Conservation (phyloP, 78 protist species). For the Polysphondylium violaceum region DNA sequence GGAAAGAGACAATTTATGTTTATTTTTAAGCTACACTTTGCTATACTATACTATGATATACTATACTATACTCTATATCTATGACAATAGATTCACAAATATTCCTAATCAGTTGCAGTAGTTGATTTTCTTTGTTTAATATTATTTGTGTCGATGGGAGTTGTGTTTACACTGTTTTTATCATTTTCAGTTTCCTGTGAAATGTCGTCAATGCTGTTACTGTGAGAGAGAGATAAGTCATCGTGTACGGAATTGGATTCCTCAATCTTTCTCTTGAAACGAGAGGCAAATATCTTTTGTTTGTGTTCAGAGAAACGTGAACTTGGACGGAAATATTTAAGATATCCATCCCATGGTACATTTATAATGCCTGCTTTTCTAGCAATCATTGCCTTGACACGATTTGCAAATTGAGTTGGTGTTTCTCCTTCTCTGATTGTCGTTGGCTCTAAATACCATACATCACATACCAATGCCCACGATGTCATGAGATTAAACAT, state of each 20-base stretch:
- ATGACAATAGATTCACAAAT: background rate
- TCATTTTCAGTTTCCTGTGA: background rate
- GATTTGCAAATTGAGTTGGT: constrained; percentile 84
- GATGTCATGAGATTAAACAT: constrained; percentile 87
- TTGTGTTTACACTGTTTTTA: background rate
- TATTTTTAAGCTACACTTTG: too few relatives aligned
- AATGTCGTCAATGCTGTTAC: background rate
- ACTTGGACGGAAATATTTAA: constrained; percentile 86
- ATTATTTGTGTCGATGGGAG: background rate
- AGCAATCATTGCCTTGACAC: constrained; percentile 91
- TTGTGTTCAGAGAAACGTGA: constrained; percentile 73
- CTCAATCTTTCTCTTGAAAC: constrained; percentile 31
- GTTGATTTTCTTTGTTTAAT: constrained; percentile 33
- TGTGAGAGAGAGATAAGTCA: too few relatives aligned
- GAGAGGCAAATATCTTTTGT: constrained; percentile 85
- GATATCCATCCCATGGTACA: constrained; percentile 93
- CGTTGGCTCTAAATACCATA: constrained; percentile 90
- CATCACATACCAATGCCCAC: constrained; percentile 91
- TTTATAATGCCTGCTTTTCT: constrained; percentile 83
- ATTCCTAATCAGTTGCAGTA: background rate
- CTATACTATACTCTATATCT: background rate
- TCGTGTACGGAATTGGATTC: background rate
- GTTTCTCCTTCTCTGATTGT: constrained; percentile 83
- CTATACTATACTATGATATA: too few relatives aligned
- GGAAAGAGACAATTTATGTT: too few relatives aligned